These are phyloP conservation scores for Stachybotrys echinatus DNA, from an alignment of 2,329 filamentous ascomycete species.

Conservation along the genomic window DNA sequence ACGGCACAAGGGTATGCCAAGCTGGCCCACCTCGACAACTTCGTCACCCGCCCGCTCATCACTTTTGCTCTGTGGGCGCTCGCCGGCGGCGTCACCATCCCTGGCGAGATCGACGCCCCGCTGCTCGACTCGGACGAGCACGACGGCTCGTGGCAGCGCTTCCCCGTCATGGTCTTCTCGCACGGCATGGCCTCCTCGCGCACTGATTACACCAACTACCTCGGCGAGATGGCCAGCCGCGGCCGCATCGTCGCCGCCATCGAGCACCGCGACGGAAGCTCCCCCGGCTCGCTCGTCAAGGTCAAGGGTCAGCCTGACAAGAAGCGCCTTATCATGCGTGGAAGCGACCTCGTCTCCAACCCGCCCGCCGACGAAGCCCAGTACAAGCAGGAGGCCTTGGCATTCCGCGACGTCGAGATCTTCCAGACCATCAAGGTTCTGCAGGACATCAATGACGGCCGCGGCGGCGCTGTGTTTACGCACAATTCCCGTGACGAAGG, in stretches of 20 bases:
- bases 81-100: slow-evolving; percentile 39
- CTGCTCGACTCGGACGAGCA: slow-evolving; percentile 21
- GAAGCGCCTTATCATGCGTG: slow-evolving; percentile 27
- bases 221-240: slow-evolving; percentile 43
- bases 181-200: slow-evolving; percentile 46
- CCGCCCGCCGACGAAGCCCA: slow-evolving; percentile 7
- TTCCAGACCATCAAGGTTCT: slow-evolving; percentile 37
- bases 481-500: slow-evolving; percentile 44
- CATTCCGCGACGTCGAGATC: slow-evolving; percentile 46
- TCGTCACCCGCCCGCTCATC: slow-evolving; percentile 35
- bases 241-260: slow-evolving; percentile 44
- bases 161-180: slow-evolving; percentile 45
- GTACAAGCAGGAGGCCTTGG: slow-evolving; percentile 33
- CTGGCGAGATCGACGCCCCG: slow-evolving; percentile 41
- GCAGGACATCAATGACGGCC: slow-evolving; percentile 31
- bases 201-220: slow-evolving; percentile 47
- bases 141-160: slow-evolving; percentile 11
- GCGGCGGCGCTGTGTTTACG: slow-evolving; percentile 25
- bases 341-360: slow-evolving; percentile 24
- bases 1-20: slow-evolving; percentile 41
- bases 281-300: slow-evolving; percentile 37
- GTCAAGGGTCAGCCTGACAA: slow-evolving; percentile 21
- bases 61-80: slow-evolving; percentile 34
- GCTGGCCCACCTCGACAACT: slow-evolving; percentile 37
- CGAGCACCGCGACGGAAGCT: slow-evolving; percentile 48